Base-by-base conservation (phyloP, 2,329 filamentous ascomycete species). In the Stagonosporopsis cucurbitacearum region DNA sequence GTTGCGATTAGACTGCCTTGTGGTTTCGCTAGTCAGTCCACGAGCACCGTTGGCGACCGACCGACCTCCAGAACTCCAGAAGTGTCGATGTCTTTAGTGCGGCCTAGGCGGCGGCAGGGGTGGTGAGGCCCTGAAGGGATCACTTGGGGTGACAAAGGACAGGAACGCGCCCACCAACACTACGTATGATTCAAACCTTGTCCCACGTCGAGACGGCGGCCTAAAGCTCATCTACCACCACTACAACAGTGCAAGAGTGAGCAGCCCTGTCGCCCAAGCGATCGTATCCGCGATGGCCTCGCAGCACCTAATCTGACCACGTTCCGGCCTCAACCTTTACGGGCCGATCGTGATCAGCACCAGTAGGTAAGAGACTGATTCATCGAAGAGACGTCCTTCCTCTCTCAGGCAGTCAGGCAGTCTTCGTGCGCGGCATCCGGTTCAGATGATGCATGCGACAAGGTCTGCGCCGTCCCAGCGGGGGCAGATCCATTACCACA, bases 11-110 rank as follows among this genome's bases (percentile, higher is more conserved):
- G 53, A 48, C 42, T 47, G 25, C 32, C 43, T 45, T 50, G 35
- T 45, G 43, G 42, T 42, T 42, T 37, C 35, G 42, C 53, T 51
- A 42, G 42, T 53, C 15, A 46, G 44, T 51, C 37, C 47, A 48
- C 53, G 47, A 56, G 47, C 52, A 50, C 42, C 53, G 47, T 55
- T 50, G 47, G 41, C 52, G 46, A 55, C 45, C 52, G 46, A 55
- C 45, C 33, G 33, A 44, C 41, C 35, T 40, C 44, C 26, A 48
- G 45, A 40, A 40, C 45, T 37, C 42, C 42, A 50, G 47, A 51
- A 51, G 42, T 56, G 47, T 51, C 53, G 47, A 56, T 51, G 53
- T 56, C 53, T 56, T 56, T 47, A 56, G 47, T 44, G 53, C 44
- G 47, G 48, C 43, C 53, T 56, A 36, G 53, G 53, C 53, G 37